Percentiles rank a stretch among this genome's conserved stretches.
Evolutionary conservation across 139 green algal species (phyloP).

Genomic region (Edaphochlamys debaryana): DNA sequence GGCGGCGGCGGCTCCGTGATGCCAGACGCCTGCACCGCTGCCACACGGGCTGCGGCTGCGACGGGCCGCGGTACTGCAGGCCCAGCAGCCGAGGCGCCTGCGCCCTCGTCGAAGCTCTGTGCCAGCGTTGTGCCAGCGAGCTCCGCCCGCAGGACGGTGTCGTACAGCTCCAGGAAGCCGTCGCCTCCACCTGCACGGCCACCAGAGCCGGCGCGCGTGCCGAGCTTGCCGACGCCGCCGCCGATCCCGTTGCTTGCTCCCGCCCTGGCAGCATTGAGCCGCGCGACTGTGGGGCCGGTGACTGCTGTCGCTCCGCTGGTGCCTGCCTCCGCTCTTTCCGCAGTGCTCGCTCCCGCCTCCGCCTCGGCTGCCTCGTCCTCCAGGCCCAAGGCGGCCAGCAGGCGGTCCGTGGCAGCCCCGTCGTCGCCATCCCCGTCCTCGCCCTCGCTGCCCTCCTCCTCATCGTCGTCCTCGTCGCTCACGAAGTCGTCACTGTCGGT

Average conservation of each 20-base stretch:
- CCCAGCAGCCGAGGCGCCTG: neutral
- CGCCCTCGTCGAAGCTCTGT: conserved; percentile 6
- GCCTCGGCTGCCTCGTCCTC: neutral
- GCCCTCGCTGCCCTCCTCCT: neutral
- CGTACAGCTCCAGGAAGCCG: conserved; percentile 26
- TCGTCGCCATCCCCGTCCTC: neutral
- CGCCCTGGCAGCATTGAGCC: neutral
- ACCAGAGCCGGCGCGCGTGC: neutral
- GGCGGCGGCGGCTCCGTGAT: too few relatives aligned
- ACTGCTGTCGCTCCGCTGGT: too few relatives aligned
- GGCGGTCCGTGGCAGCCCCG: neutral
- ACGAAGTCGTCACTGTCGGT: conserved; percentile 61
- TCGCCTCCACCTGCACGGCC: neutral
- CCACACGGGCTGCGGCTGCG: neutral
- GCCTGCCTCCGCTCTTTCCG: too few relatives aligned
- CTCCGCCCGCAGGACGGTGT: conserved; percentile 16
- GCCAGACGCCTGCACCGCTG: neutral
- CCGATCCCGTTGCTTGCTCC: neutral
- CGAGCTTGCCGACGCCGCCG: neutral
- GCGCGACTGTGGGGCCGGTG: too few relatives aligned
- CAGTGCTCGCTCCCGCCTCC: too few relatives aligned
- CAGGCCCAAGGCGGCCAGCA: conserved; percentile 14
- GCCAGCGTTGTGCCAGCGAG: conserved; percentile 30
- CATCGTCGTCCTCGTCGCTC: neutral
- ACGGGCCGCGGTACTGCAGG: neutral